phyloP scores from a whole-genome alignment of 306 rosid genomes.

The Canavalia ensiformis region DNA sequence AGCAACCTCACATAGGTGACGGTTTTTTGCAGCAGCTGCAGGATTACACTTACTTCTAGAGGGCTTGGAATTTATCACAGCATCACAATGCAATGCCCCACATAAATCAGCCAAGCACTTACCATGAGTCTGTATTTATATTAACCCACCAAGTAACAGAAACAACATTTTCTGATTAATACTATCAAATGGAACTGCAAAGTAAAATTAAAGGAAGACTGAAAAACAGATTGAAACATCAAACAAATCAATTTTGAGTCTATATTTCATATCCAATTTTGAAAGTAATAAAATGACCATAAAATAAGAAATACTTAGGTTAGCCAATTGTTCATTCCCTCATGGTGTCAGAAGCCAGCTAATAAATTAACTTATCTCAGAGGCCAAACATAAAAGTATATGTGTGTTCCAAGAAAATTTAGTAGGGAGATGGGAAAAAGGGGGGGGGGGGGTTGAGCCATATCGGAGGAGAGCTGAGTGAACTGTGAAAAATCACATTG shows the following conservation, averaged over 20 bases:
- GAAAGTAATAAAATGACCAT: slow-evolving; percentile 20
- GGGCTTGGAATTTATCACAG: slow-evolving; percentile 62
- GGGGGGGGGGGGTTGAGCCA: too few species aligned
- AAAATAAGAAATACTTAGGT: slow-evolving; percentile 18
- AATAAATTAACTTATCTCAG: background rate
- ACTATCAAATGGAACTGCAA: slow-evolving; percentile 20
- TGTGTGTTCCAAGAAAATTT: slow-evolving; percentile 6
- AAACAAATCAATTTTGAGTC: slow-evolving; percentile 7
- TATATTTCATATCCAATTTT: slow-evolving; percentile 8
- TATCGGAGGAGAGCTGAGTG: slow-evolving; percentile 9
- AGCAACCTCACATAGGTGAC: slow-evolving; percentile 94
- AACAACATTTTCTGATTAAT: slow-evolving; percentile 35
- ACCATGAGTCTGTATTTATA: slow-evolving; percentile 69
- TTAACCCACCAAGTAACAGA: background rate
- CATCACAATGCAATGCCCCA: slow-evolving; percentile 93
- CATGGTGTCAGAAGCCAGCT: background rate
- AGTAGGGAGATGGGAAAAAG: too few species aligned
- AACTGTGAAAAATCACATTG: slow-evolving; percentile 8
- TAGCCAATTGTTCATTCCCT: slow-evolving; percentile 9
- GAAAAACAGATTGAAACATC: slow-evolving; percentile 14
- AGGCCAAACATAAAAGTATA: slow-evolving; percentile 2
- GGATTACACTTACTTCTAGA: slow-evolving; percentile 85
- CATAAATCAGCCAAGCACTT: slow-evolving; percentile 97
- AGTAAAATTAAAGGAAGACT: slow-evolving; percentile 13
- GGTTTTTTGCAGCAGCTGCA: slow-evolving; percentile 82